Evolutionary conservation across 1,284 basidiomycete genomes (phyloP).

Genomic region (Pseudozyma sp.): DNA sequence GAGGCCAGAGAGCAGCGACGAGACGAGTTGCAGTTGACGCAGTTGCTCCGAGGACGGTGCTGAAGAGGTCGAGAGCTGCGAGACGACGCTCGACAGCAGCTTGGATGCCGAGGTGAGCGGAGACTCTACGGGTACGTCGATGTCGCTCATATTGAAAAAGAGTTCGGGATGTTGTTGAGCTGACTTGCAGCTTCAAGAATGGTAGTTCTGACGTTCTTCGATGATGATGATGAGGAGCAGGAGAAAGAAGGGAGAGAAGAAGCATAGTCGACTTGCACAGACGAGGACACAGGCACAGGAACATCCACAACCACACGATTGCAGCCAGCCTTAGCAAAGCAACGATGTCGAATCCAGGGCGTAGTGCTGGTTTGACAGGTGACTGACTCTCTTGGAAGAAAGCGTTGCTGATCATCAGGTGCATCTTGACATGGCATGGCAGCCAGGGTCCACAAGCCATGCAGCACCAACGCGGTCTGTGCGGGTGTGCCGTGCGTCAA

Average conservation of each 20-base stretch:
- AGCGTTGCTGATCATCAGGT: slow-evolving; percentile 21
- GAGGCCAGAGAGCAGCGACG: slow-evolving; percentile 31
- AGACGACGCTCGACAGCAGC: slow-evolving; percentile 28
- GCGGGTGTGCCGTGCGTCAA: not conserved
- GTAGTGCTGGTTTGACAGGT: too few relatives aligned
- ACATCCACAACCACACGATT: too few relatives aligned
- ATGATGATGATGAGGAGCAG: not conserved
- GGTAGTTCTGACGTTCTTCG: not conserved
- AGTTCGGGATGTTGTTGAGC: not conserved
- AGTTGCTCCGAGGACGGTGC: slow-evolving; percentile 18
- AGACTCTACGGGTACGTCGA: slow-evolving; percentile 43
- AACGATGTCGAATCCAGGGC: too few relatives aligned
- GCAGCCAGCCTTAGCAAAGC: too few relatives aligned
- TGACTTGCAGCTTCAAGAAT: too few relatives aligned
- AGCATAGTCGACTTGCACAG: too few relatives aligned
- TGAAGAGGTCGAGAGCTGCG: slow-evolving; percentile 12
- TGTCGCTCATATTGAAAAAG: slow-evolving; percentile 20
- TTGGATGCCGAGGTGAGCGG: slow-evolving; percentile 42
- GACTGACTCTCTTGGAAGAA: not conserved
- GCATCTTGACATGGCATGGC: slow-evolving; percentile 3
- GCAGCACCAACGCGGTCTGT: not conserved
- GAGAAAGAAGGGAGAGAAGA: too few relatives aligned
- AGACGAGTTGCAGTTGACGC: slow-evolving; percentile 37
- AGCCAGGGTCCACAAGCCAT: not conserved
- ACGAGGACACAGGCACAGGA: too few relatives aligned